Evolutionary conservation across 768 basidiomycete genomes (phyloP), one percentile per base, ranked within the genome.

Genomic region (Mycena belliarum): DNA sequence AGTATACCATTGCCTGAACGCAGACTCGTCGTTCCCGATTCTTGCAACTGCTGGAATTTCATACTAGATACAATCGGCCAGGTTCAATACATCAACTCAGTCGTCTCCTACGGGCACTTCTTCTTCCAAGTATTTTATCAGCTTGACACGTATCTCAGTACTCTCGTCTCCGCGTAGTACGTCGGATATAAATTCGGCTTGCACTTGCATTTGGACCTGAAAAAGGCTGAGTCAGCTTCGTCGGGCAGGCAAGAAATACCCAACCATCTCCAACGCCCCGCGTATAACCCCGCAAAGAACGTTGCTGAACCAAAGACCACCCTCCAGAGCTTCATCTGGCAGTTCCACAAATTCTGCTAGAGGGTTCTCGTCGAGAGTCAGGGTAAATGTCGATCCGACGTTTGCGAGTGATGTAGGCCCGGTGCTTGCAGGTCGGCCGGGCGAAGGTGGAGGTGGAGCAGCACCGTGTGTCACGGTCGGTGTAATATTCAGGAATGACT

Each of bases 141-240:
- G 75, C 65, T 85, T 89, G 52, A 99, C 96, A 48, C 90, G 83
- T 63, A 99, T 89, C 72, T 97, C 96, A 23, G 96, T 98, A 61
- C 77, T 86, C 67, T 98, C 96, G 67, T 98, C 97, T 4, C 97
- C 97, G 59, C 93, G 80, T 62, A 98, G 78, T 6, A 89, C 86
- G 67, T 99, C 97, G 3, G 93, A 93, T 21, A 96, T 67, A 71
- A 98, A 98, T 42, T 86, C 84, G 12, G 85, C 88, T 58, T 94
- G 89, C 20, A 95, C 95, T 70, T 96, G 95, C 83, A 98, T 90
- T 72, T 98, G 96, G 26, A 98, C 87, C 96, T 98, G 70, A n/a
- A 55, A 15, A 23, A 26, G 32, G 14, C 45, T 64, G 46, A 47
- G 46, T 59, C 45, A 67, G 63, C 21, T 10, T 15, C 28, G 33